Conservation (phyloP, 1,284 basidiomycete species). For the Cutaneotrichosporon sp. region DNA sequence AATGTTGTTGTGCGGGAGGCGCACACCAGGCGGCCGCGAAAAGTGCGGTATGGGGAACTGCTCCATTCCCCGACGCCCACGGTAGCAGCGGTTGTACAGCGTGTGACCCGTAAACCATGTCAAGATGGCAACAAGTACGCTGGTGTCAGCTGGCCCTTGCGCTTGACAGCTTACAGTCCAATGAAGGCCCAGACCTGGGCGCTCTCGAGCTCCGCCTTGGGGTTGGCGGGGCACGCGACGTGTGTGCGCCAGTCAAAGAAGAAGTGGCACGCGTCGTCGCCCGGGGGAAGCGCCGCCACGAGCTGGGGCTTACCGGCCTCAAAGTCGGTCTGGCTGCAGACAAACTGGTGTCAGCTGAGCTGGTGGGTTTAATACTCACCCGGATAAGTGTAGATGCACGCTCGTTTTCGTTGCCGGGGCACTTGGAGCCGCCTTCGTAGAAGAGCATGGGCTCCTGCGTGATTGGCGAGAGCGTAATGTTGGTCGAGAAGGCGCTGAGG, state of each 20-base stretch:
- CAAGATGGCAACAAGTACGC: slow-evolving; percentile 38
- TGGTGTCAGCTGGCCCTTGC: slow-evolving; percentile 7
- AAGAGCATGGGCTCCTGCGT: slow-evolving; percentile 40
- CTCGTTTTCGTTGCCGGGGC: slow-evolving; percentile 29
- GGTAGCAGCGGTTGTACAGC: slow-evolving; percentile 44
- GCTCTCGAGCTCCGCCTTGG: slow-evolving; percentile 24
- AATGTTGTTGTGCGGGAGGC: slow-evolving; percentile 1
- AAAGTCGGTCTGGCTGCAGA: slow-evolving; percentile 41
- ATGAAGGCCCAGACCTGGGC: slow-evolving; percentile 30
- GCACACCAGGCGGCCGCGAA: slow-evolving; percentile 4
- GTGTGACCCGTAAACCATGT: slow-evolving; percentile 45
- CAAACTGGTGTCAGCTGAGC: slow-evolving; percentile 29
- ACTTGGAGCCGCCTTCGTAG: slow-evolving; percentile 35
- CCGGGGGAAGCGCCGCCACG: slow-evolving; percentile 39
- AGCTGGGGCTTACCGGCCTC: slow-evolving; percentile 37
- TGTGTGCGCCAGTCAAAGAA: slow-evolving; percentile 48
- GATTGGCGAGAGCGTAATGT: slow-evolving; percentile 32
- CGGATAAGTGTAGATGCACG: slow-evolving; percentile 38
- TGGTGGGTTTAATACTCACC: slow-evolving; percentile 24
- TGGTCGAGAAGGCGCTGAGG: slow-evolving; percentile 24
- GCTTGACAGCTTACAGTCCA: slow-evolving; percentile 31
- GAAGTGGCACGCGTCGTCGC: slow-evolving; percentile 41
- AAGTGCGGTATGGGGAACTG: slow-evolving; percentile 36
- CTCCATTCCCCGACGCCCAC: slow-evolving; percentile 38
- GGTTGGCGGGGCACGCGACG: slow-evolving; percentile 44